Evolutionary conservation across 2,329 filamentous ascomycete genomes (phyloP), one percentile per base, ranked within the genome.

Genomic region (Biscogniauxia sp.): DNA sequence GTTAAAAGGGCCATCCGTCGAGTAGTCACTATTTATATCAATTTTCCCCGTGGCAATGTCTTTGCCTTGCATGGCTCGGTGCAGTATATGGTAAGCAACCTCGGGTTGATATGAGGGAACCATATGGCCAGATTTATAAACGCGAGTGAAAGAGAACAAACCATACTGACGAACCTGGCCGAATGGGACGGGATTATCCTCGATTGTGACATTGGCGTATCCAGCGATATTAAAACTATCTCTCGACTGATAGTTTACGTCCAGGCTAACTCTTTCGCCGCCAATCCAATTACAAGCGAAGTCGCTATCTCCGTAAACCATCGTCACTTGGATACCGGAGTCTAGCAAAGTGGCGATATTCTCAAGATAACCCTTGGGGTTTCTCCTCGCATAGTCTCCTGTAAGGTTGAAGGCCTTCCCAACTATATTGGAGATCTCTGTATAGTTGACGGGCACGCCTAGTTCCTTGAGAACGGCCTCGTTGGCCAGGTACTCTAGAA

Each of bases 81-180:
- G 3, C 7, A 32, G 11, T 8, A 32, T 32, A 3, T 32, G 7
- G 28, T 32, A 32, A 8, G 28, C 28, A 13, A 13, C 28, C 7
- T 32, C 7, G 7, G 28, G 28, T 7, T 8, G 7, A 13, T 32
- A 32, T 7, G 28, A 3, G 11, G 28, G 28, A 13, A 32, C 28
- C 28, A 2, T 13, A 13, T 32, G 28, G 2, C 28, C 63, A 3
- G 63, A 50, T 20, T 63, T 54, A 59, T 55, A 65, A 19, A 65
- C 50, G n/a, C 61, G 77, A 57, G 79, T 78, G 64, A 84, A 84
- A 56, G 81, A 72, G 61, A 77, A 74, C 64, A 81, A 90, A 9
- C 87, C 88, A 61, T 83, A 85, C 70, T 91, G 88, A 1, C 88
- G 80, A 0, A 88, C 88, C 62, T 84, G 81, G 9, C 88, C 89